Evolutionary conservation across 2,329 filamentous ascomycete species (phyloP).

Genomic region (Cercospora sesami): DNA sequence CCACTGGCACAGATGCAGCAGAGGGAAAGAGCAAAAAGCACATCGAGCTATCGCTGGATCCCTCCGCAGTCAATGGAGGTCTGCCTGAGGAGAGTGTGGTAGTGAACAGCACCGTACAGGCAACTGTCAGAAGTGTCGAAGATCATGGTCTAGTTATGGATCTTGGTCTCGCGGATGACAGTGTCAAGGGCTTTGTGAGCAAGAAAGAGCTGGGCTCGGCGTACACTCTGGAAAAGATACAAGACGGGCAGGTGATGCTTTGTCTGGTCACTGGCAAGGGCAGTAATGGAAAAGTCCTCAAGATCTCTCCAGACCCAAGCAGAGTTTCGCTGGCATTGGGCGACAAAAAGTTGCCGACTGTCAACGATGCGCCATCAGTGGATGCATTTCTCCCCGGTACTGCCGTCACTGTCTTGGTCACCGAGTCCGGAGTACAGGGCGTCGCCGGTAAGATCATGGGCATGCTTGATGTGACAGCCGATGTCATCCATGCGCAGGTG

Average conservation of each 20-base stretch:
- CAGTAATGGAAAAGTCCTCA: conserved; percentile 77
- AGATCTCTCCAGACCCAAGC: conserved; percentile 73
- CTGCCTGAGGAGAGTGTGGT: conserved; percentile 72
- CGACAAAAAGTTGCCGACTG: conserved; percentile 36
- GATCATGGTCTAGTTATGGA: conserved; percentile 96
- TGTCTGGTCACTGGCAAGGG: conserved; percentile 76
- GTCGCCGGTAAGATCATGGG: conserved; percentile 89
- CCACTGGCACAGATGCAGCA: conserved; percentile 67
- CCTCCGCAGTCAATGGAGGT: conserved; percentile 73
- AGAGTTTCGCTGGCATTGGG: conserved; percentile 26
- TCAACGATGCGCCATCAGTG: conserved; percentile 79
- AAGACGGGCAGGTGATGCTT: conserved; percentile 80
- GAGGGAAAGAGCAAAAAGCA: conserved; percentile 69
- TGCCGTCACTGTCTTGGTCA: conserved; percentile 80
- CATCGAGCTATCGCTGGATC: conserved; percentile 84
- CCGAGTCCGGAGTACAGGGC: conserved; percentile 72
- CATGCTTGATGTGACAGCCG: conserved; percentile 84
- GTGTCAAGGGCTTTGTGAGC: conserved; percentile 78
- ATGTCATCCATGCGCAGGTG: conserved; percentile 82
- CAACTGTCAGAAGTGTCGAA: conserved; percentile 85
- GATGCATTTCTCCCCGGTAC: conserved; percentile 89
- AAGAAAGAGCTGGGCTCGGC: conserved; percentile 74
- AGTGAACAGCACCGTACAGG: conserved; percentile 76
- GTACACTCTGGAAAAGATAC: conserved; percentile 66
- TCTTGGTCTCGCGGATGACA: conserved; percentile 68